phyloP scores from a whole-genome alignment of 768 basidiomycete species.

The Amanita fuliginea region DNA sequence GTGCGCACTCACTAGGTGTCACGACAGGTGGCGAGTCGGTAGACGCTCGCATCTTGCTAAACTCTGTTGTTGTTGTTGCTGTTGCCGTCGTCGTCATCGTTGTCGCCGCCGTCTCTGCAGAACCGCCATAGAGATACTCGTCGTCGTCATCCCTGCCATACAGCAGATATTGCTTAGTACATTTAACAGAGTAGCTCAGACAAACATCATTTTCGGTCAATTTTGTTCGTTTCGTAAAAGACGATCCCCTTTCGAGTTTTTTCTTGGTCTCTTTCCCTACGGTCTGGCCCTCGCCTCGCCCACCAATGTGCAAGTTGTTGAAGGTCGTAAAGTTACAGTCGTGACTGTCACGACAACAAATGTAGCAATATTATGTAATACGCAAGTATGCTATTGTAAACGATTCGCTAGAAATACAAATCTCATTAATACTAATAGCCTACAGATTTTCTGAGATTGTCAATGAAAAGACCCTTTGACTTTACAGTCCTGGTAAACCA shows the following conservation, averaged over 20 bases:
- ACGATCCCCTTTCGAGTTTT: too few relatives aligned
- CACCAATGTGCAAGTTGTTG: too few relatives aligned
- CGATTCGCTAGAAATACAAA: not conserved
- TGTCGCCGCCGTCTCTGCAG: constrained; percentile 27
- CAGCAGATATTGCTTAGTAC: not conserved
- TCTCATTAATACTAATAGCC: not conserved
- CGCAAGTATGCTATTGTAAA: not conserved
- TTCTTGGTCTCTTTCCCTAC: too few relatives aligned
- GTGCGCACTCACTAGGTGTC: constrained; percentile 15
- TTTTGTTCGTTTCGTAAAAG: not conserved
- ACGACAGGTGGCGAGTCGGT: constrained; percentile 11
- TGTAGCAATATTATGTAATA: too few relatives aligned
- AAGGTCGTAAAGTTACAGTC: too few relatives aligned
- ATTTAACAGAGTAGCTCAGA: not conserved
- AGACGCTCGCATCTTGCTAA: not conserved
- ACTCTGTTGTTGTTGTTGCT: constrained; percentile 22
- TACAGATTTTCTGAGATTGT: constrained; percentile 3
- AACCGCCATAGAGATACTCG: constrained; percentile 65
- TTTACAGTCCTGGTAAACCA: constrained; percentile 24
- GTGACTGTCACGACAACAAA: too few relatives aligned
- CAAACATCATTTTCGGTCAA: constrained; percentile 4
- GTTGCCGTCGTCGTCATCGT: constrained; percentile 18
- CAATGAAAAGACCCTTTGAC: constrained; percentile 14
- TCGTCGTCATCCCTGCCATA: constrained; percentile 64
- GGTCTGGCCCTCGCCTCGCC: too few relatives aligned